A percentile compares a stretch with the other conserved stretches of the same genome.
phyloP scores from a whole-genome alignment of 805 yeast genomes.

The Candida coleopterorum region DNA sequence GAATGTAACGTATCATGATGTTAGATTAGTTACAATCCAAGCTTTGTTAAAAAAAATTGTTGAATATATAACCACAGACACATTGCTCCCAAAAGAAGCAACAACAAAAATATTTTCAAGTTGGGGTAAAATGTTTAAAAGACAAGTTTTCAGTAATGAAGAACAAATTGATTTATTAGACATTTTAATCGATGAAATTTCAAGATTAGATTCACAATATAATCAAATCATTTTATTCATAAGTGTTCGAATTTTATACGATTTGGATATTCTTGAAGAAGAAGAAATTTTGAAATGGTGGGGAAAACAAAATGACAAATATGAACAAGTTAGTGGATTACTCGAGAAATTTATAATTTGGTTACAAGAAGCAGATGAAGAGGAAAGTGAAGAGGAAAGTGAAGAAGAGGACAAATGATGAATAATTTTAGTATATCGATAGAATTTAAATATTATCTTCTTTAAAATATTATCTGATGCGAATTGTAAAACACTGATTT shows the following conservation, averaged over 20 bases:
- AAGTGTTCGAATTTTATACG: slow-evolving; percentile 61
- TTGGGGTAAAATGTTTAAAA: slow-evolving; percentile 77
- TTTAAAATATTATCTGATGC: too few species aligned
- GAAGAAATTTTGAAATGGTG: slow-evolving; percentile 82
- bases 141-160: slow-evolving; percentile 78
- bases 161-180: slow-evolving; percentile 73
- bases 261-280: slow-evolving; percentile 78
- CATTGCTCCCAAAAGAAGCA: slow-evolving; percentile 74
- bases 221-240: slow-evolving; percentile 48
- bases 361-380: slow-evolving; percentile 77
- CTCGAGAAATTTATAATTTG: slow-evolving; percentile 79
- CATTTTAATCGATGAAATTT: slow-evolving; percentile 44
- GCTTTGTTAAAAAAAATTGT: slow-evolving; percentile 68
- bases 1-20: slow-evolving; percentile 94
- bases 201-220: slow-evolving; percentile 32
- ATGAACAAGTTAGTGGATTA: slow-evolving; percentile 46
- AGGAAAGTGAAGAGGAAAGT: slow-evolving; percentile 28
- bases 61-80: slow-evolving; percentile 72
- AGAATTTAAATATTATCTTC: too few species aligned
- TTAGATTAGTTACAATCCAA: slow-evolving; percentile 70
- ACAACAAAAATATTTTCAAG: slow-evolving; percentile 65
- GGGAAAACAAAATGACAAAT: slow-evolving; percentile 41
- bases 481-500: too few species aligned
- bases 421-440: too few species aligned
- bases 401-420: slow-evolving; percentile 27